Evolutionary conservation across 2,329 filamentous ascomycete genomes (phyloP), one percentile per base, ranked within the genome.

Genomic region (Tolypocladium cylindrosporum): DNA sequence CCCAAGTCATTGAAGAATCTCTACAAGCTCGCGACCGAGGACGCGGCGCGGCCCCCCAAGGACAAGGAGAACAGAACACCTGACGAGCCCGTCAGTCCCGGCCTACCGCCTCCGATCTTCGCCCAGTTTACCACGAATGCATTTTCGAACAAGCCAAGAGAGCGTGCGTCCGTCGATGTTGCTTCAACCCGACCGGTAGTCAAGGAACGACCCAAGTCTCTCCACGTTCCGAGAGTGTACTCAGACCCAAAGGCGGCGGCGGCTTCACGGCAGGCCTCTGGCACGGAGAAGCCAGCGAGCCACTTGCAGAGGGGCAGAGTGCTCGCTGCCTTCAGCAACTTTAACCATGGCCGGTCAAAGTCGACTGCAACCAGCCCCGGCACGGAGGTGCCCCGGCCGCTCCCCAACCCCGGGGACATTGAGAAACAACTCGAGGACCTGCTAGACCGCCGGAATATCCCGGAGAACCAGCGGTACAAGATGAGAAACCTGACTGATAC

Each of bases 401-500:
- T 65, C n/a, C 72, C 84, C 37, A 75, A 81, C 57, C 75, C 78
- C n/a, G 75, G 78, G 64, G 77, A 84, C 61, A 79, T 85, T 45
- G 76, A 82, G 61, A 74, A 72, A 58, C 81, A 84, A 61, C 77
- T 85, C 54, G 83, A 87, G 65, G 83, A 80, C 3, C 79, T 84
- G 72, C 71, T 96, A 72, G 91, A 96, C 69, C 86, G 92, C 21
- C 84, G 93, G 62, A 96, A 97, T 67, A 96, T 97, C 57, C 92
- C 93, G 3, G 90, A 95, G 67, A 89, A 96, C 62, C 91, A 96
- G 79, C 83, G 93, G 57, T 91, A 93, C 72, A 95, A 95, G 75
- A 97, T 99, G 91, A 84, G 93, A 52, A 92, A 87, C 58, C 77
- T 99, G 60, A 91, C 90, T 61, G 82, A 90, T 63, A 88, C 89